phyloP scores from a whole-genome alignment of 192 early-diverging fungal genomes.

The Anaeromyces robustus region DNA sequence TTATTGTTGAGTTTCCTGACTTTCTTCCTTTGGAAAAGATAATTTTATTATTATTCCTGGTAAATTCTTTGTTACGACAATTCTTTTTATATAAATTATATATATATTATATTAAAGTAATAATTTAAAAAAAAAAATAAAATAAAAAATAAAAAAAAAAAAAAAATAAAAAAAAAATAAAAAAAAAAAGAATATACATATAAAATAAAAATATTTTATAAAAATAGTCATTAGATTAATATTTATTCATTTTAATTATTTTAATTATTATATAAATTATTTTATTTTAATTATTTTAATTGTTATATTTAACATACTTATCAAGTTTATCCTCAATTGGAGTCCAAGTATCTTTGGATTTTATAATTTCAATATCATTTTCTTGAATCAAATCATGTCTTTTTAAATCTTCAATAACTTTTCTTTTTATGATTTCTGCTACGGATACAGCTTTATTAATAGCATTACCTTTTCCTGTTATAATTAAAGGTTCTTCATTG shows the following conservation, averaged over 20 bases:
- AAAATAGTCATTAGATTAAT: no score
- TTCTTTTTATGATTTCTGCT: constrained; percentile 47
- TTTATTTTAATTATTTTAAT: no score
- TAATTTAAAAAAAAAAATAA: no score
- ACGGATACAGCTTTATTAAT: constrained; percentile 49
- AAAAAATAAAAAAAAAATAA: no score
- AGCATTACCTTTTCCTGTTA: constrained; percentile 23
- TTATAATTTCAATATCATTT: constrained; percentile 9
- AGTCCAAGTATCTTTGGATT: constrained; percentile 18
- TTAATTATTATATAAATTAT: no score
- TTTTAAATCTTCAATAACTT: constrained; percentile 16
- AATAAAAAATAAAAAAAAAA: no score
- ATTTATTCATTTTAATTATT: no score
- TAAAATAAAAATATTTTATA: no score
- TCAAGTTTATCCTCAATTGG: constrained; percentile 14
- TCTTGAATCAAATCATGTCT: constrained; percentile 10
- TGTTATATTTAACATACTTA: no score
- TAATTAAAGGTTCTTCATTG: constrained; percentile 4
- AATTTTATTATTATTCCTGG: neutral
- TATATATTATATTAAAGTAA: no score
- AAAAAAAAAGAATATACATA: no score
- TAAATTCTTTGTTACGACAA: neutral
- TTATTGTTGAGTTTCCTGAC: neutral
- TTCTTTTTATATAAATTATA: neutral
- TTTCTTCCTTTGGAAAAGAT: neutral